A percentile compares a stretch with the other conserved stretches of the same genome.
These are phyloP conservation scores for Pseudopediastrum boryanum DNA, from an alignment of 139 green algal species.

Conservation along the genomic window DNA sequence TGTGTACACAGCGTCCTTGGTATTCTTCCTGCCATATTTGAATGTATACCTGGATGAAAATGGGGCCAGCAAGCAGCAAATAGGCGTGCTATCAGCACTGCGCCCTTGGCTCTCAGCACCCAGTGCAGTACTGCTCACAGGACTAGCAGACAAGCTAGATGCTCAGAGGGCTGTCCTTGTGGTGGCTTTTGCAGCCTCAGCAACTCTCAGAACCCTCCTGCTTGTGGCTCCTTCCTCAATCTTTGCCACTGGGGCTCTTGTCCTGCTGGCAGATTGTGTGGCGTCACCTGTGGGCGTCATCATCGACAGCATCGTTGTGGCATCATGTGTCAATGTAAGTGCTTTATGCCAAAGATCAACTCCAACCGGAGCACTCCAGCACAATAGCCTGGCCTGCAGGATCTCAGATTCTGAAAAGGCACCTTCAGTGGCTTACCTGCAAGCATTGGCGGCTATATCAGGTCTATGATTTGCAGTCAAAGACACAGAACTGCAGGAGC, in stretches of 20 bases:
- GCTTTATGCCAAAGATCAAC: too few relatives aligned
- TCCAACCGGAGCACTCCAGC: too few relatives aligned
- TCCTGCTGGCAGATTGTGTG: constrained; percentile 16
- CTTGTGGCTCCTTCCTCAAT: not conserved
- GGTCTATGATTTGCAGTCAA: too few relatives aligned
- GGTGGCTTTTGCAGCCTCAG: not conserved
- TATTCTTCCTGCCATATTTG: constrained; percentile 35
- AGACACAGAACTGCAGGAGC: too few relatives aligned
- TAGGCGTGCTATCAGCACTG: constrained; percentile 37
- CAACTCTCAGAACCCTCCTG: not conserved
- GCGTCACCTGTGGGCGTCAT: constrained; percentile 35
- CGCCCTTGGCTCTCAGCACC: constrained; percentile 37
- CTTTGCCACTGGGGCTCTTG: not conserved
- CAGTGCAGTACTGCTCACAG: constrained; percentile 18
- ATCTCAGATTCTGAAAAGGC: too few relatives aligned
- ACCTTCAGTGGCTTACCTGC: too few relatives aligned
- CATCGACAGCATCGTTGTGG: constrained; percentile 39
- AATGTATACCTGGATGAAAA: constrained; percentile 35
- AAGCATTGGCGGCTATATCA: too few relatives aligned
- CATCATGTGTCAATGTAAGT: too few relatives aligned
- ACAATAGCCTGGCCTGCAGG: too few relatives aligned
- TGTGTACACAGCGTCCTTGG: too few relatives aligned
- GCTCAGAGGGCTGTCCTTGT: constrained; percentile 26
- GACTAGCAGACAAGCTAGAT: constrained; percentile 25
- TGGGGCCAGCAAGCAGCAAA: constrained; percentile 18